A percentile compares a stretch with the other conserved stretches of the same genome.
Conservation (phyloP, 495 filamentous ascomycete genomes). For the Neurospora sp. region DNA sequence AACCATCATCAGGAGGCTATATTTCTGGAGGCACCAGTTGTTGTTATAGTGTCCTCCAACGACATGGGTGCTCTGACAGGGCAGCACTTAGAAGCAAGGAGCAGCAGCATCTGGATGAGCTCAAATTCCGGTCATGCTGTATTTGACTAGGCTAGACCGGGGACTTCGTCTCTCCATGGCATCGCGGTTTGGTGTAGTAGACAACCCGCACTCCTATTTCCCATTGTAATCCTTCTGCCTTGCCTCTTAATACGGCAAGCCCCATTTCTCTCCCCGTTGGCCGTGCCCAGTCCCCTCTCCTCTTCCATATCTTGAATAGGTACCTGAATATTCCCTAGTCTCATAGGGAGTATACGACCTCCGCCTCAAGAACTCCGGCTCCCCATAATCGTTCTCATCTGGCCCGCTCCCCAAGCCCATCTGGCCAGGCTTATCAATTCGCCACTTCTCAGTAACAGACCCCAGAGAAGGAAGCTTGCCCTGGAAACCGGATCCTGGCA, state of each 20-base stretch:
- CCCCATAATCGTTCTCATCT: not conserved
- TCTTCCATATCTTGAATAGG: not conserved
- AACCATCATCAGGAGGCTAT: no score
- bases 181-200: not conserved
- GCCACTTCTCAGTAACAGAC: not conserved
- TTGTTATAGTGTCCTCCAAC: no score
- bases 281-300: not conserved
- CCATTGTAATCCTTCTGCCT: not conserved
- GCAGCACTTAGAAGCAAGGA: no score
- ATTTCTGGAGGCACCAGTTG: no score
- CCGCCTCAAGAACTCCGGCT: not conserved
- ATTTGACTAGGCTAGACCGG: not conserved
- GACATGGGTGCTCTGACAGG: no score
- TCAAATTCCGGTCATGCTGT: not conserved
- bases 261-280: not conserved
- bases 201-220: not conserved
- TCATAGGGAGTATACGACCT: not conserved
- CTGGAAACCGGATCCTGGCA: not conserved
- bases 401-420: not conserved
- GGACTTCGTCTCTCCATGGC: not conserved
- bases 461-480: not conserved
- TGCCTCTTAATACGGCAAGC: not conserved
- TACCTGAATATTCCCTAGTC: not conserved
- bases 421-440: not conserved
- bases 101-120: not conserved